Evolutionary conservation across 2,329 filamentous ascomycete species (phyloP).

Genomic region (Penicillium sp.): DNA sequence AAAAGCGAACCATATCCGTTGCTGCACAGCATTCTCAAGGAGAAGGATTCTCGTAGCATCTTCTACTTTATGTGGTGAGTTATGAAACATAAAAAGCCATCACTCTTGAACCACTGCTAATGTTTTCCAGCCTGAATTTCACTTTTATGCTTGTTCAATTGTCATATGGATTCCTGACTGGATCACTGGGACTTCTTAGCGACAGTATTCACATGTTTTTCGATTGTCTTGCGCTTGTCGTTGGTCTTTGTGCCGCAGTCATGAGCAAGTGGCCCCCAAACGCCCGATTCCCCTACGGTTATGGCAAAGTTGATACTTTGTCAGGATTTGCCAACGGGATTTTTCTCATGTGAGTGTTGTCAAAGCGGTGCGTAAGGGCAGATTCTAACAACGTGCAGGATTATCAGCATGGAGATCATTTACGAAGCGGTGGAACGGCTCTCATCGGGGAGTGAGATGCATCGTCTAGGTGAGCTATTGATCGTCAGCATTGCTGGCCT

Average conservation of each 20-base stretch:
- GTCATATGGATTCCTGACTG: conserved; percentile 89
- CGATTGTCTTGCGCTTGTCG: conserved; percentile 86
- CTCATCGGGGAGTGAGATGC: conserved; percentile 77
- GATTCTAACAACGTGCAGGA: conserved; percentile 48
- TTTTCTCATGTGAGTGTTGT: conserved; percentile 70
- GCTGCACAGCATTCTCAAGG: conserved; percentile 78
- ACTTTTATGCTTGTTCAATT: conserved; percentile 92
- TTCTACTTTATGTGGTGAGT: conserved; percentile 93
- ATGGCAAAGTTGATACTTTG: conserved; percentile 93
- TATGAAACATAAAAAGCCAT: background rate
- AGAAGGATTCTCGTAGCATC: conserved; percentile 90
- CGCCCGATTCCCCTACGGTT: conserved; percentile 85
- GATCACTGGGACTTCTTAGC: conserved; percentile 89
- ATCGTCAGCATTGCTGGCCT: conserved; percentile 84
- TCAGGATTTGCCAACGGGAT: conserved; percentile 96
- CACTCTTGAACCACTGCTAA: conserved; percentile 17
- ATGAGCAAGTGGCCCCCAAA: conserved; percentile 96
- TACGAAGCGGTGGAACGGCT: conserved; percentile 90
- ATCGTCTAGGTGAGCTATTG: conserved; percentile 80
- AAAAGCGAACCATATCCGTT: conserved; percentile 71
- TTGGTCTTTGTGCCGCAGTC: conserved; percentile 86
- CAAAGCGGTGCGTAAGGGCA: too few species aligned
- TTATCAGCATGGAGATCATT: conserved; percentile 93
- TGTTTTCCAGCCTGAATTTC: conserved; percentile 72
- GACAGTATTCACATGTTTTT: conserved; percentile 99